Evolutionary conservation across 1,284 basidiomycete genomes (phyloP).

Genomic region (Sutorius eximius): DNA sequence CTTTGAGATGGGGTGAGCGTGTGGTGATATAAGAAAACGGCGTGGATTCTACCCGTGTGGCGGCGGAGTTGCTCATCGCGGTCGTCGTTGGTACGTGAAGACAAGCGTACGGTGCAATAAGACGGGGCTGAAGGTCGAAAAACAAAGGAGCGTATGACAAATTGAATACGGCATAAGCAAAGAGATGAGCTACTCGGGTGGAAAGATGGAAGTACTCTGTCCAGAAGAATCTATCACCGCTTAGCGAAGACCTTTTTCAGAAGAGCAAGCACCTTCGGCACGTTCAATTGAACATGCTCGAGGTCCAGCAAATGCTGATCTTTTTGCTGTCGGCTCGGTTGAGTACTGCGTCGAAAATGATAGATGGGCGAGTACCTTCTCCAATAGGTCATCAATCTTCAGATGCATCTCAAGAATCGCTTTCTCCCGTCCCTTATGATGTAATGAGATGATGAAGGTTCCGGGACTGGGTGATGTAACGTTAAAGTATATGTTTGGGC

Average conservation of each 20-base stretch:
- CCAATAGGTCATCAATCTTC: slow-evolving; percentile 97
- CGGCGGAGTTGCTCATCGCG: too few relatives aligned
- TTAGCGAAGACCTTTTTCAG: slow-evolving; percentile 91
- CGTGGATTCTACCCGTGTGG: too few relatives aligned
- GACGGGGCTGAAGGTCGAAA: slow-evolving; percentile 17
- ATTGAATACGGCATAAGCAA: slow-evolving; percentile 36
- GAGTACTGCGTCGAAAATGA: slow-evolving; percentile 11
- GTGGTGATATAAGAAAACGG: too few relatives aligned
- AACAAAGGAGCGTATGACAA: slow-evolving; percentile 28
- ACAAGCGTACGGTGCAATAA: slow-evolving; percentile 19
- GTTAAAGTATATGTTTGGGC: slow-evolving; percentile 98
- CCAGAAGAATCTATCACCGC: slow-evolving; percentile 51
- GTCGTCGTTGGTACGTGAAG: too few relatives aligned
- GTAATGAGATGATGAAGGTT: slow-evolving; percentile 97
- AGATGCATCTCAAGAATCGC: slow-evolving; percentile 99
- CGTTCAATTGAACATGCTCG: slow-evolving; percentile 97
- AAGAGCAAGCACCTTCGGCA: slow-evolving; percentile 89
- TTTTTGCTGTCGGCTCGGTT: slow-evolving; percentile 74
- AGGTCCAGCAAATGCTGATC: slow-evolving; percentile 94
- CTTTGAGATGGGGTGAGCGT: too few relatives aligned
- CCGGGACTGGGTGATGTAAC: slow-evolving; percentile 97
- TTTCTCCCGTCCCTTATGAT: slow-evolving; percentile 99
- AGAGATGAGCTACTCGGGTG: slow-evolving; percentile 18
- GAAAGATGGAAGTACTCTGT: slow-evolving; percentile 30
- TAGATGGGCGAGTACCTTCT: slow-evolving; percentile 67